Evolutionary conservation across 2,329 filamentous ascomycete genomes (phyloP).

Genomic region (Seiridium cupressi): DNA sequence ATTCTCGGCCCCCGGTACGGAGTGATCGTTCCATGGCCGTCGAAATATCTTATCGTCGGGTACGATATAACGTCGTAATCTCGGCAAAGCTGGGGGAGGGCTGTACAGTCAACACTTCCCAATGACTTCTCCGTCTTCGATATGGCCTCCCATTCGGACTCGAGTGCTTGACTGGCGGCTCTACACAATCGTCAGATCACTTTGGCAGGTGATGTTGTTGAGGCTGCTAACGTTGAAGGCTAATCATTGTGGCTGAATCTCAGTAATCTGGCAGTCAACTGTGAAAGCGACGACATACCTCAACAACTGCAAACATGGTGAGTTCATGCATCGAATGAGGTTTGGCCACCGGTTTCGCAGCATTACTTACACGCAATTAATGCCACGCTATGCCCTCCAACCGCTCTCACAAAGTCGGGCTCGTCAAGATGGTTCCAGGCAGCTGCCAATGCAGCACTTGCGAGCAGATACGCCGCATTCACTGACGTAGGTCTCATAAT

Average conservation of each 20-base stretch:
- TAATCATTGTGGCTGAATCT: neutral
- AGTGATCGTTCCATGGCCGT: constrained; percentile 26
- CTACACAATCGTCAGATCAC: constrained; percentile 15
- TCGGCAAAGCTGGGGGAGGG: constrained; percentile 33
- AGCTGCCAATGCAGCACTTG: constrained; percentile 4
- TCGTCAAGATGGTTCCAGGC: constrained; percentile 22
- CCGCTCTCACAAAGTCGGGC: constrained; percentile 22
- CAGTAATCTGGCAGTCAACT: too few species aligned
- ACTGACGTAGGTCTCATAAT: neutral
- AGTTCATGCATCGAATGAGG: neutral
- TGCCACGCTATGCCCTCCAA: constrained; percentile 22
- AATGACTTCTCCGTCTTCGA: constrained; percentile 20
- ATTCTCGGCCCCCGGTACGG: constrained; percentile 44
- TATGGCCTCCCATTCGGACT: constrained; percentile 32
- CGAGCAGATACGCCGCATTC: neutral
- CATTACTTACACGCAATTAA: constrained; percentile 28
- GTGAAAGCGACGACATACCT: constrained; percentile 13
- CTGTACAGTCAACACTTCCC: constrained; percentile 39
- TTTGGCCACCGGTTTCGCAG: neutral
- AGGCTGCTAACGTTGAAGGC: constrained; percentile 22
- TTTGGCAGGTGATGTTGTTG: neutral
- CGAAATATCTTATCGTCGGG: constrained; percentile 44
- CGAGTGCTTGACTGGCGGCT: constrained; percentile 28
- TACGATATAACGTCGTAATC: constrained; percentile 41
- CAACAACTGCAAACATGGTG: constrained; percentile 12